These are phyloP conservation scores for Citrullus mucosospermus DNA, from an alignment of 306 rosid species.

Conservation along the genomic window DNA sequence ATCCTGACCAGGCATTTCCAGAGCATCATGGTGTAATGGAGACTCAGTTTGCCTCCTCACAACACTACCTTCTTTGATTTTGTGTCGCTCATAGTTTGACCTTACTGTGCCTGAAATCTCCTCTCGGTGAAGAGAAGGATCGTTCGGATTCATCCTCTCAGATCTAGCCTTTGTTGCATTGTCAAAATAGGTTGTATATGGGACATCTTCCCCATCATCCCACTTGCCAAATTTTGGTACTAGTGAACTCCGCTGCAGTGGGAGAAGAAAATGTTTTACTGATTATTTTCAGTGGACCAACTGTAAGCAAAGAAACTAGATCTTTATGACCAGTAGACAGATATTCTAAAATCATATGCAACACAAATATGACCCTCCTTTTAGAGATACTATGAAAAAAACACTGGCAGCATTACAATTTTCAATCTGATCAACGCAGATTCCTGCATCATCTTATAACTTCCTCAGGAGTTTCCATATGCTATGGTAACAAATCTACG, in stretches of 20 bases:
- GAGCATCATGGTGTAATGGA: constrained; percentile 7
- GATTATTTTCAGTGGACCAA: not conserved
- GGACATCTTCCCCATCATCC: constrained; percentile 12
- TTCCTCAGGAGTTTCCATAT: not conserved
- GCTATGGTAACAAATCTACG: not conserved
- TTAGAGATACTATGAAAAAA: not conserved
- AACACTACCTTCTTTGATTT: not conserved
- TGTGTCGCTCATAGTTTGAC: not conserved
- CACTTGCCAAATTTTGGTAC: constrained; percentile 14
- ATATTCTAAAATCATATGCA: not conserved
- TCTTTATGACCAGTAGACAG: not conserved
- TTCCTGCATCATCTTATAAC: not conserved
- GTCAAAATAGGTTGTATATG: constrained; percentile 13
- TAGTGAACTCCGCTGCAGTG: constrained; percentile 1
- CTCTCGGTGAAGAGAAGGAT: not conserved
- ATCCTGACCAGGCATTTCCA: not conserved
- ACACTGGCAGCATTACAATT: not conserved
- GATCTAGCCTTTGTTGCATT: constrained; percentile 3
- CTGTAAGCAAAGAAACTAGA: not conserved
- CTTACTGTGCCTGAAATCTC: not conserved
- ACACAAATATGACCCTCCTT: not conserved
- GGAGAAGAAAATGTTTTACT: not conserved
- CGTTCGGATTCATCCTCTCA: not conserved
- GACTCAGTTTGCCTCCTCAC: constrained; percentile 1
- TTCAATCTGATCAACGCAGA: not conserved